Percentiles rank a stretch among this genome's conserved stretches.
Evolutionary conservation across 225 moss, liverwort and hornwort genomes (phyloP).

Genomic region (Physcomitrium patens): DNA sequence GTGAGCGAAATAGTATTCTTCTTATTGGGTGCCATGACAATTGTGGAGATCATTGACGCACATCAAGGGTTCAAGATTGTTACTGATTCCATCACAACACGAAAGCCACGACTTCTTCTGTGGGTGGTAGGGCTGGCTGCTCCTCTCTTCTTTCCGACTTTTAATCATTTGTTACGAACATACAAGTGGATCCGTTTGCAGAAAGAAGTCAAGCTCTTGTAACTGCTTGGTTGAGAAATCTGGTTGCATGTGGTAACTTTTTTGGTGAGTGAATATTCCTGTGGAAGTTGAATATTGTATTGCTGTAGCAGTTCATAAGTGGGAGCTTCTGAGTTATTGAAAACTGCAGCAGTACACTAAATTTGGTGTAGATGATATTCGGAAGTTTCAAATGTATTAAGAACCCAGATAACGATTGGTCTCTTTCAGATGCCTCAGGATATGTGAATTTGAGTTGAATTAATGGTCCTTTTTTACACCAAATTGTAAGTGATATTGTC

Average conservation of each 20-base stretch:
- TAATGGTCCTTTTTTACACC: not conserved
- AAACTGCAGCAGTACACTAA: not conserved
- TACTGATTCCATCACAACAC: slow-evolving; percentile 96
- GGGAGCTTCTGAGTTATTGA: not conserved
- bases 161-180: not conserved
- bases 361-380: not conserved
- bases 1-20: slow-evolving; percentile 98
- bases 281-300: too few species aligned
- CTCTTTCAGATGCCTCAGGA: not conserved
- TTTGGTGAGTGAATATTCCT: too few species aligned
- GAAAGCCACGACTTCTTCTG: slow-evolving; percentile 83
- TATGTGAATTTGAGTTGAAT: not conserved
- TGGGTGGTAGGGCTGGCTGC: slow-evolving; percentile 78
- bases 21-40: slow-evolving; percentile 96
- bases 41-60: slow-evolving; percentile 97
- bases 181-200: not conserved
- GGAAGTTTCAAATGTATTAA: not conserved
- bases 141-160: slow-evolving; percentile 1
- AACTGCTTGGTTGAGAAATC: too few species aligned
- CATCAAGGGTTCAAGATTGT: slow-evolving; percentile 99
- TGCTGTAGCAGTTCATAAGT: too few species aligned
- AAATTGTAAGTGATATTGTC: slow-evolving; percentile 6
- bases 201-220: too few species aligned
- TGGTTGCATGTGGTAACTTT: too few species aligned
- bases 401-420: not conserved